Conservation (phyloP, 495 filamentous ascomycete species). For the Recurvomyces mirabilis region DNA sequence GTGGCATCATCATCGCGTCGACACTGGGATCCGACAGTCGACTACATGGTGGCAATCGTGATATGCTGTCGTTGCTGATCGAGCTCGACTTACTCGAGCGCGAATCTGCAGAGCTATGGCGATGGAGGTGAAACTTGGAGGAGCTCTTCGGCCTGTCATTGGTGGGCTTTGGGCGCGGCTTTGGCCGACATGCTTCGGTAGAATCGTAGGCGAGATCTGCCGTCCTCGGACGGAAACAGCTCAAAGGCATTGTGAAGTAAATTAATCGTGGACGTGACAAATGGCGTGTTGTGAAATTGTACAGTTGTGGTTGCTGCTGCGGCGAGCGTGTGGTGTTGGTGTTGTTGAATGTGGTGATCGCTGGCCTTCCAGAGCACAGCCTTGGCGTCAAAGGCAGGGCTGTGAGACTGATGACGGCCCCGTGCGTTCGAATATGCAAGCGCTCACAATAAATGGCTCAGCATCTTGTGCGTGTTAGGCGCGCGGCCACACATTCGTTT, state of each 20-base stretch:
- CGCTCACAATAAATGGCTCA: constrained; percentile 11
- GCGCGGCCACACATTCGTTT: constrained; percentile 17
- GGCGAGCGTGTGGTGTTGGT: too few relatives aligned
- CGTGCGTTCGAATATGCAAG: too few relatives aligned
- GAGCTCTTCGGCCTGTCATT: too few relatives aligned
- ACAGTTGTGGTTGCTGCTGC: too few relatives aligned
- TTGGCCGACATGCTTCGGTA: too few relatives aligned
- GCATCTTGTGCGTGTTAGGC: constrained; percentile 14
- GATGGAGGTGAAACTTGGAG: too few relatives aligned
- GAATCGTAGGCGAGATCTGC: too few relatives aligned
- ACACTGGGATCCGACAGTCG: constrained; percentile 12
- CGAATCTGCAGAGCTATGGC: constrained; percentile 15
- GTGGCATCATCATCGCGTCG: constrained; percentile 21
- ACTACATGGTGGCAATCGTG: constrained; percentile 16
- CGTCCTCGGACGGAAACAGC: constrained; percentile 12
- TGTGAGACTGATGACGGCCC: too few relatives aligned
- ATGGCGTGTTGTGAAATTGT: neutral
- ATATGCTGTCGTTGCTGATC: constrained; percentile 18
- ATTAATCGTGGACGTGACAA: too few relatives aligned
- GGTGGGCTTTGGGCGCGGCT: too few relatives aligned
- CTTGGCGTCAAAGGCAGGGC: neutral
- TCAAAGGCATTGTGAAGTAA: constrained; percentile 12
- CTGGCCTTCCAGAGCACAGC: neutral
- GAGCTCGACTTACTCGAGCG: constrained; percentile 10
- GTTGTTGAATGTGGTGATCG: neutral